Base-by-base conservation (phyloP, 2,329 filamentous ascomycete genomes). In the Botrytis aclada region DNA sequence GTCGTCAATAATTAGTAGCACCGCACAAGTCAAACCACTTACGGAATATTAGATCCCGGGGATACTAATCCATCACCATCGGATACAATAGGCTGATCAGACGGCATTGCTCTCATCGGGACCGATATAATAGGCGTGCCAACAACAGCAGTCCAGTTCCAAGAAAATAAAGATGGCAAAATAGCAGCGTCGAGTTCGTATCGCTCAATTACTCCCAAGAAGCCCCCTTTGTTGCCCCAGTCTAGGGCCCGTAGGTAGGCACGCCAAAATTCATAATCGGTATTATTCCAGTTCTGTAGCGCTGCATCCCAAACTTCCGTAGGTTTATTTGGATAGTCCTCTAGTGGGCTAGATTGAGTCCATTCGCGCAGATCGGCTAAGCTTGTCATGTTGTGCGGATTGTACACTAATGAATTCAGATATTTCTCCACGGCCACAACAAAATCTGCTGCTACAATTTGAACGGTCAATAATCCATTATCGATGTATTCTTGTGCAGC, bases 141-240 rank as follows among this genome's bases (percentile, higher is more conserved):
- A 18, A 56, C 22, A 41, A 54, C 20, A 9, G n/a, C 56, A 54
- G 71, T n/a, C n/a, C 29, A n/a, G 47, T 60, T 34, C 25, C 22
- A 51, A 16, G 37, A n/a, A 41, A 70, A 51, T 0, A 47, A 75
- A 0, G 88, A 88, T 0, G 90, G 90, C 7, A 91, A 74, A 1
- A 92, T 83, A 7, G 92, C 81, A 1, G 89, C 90, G 74, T 90
- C 88, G 1, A 92, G 84, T 5, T 85, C 84, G 75, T 88, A 82
- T 3, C 85, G 85, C 12, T 83, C 77, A 0, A 92, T 80, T 0
- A 89, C 87, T 0, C 89, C 90, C 0, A 89, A 83, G 4, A 93
- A 80, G 9, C 61, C 69, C 51, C 62, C 69, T 39, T 62, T 43
- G 6, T n/a, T 61, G 18, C 63, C 47, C 22, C 22, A n/a, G 22